Conservation (phyloP, 305 asterid species). For the Striga hermonthica region DNA sequence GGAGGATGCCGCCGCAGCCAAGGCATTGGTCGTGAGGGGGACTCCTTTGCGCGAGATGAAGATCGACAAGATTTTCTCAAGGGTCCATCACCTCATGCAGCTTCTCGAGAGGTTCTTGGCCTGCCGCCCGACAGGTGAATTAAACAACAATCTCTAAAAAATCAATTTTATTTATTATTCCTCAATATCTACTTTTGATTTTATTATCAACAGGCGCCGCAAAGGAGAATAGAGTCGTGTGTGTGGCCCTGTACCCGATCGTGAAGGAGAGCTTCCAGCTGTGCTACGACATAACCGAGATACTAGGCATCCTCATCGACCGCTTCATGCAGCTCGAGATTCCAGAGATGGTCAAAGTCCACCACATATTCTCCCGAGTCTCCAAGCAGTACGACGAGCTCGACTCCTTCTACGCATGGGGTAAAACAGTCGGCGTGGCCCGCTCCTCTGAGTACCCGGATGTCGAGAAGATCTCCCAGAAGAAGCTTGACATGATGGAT, state of each 20-base stretch:
- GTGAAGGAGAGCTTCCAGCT: constrained; percentile 80
- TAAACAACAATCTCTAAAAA: neutral
- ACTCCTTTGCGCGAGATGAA: constrained; percentile 65
- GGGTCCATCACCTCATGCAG: constrained; percentile 68
- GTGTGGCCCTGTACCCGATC: constrained; percentile 64
- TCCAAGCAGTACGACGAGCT: constrained; percentile 86
- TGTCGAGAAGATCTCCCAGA: constrained; percentile 65
- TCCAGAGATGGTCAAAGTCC: constrained; percentile 56
- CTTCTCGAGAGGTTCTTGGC: constrained; percentile 78
- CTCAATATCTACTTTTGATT: neutral
- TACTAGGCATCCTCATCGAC: constrained; percentile 61
- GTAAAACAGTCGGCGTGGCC: constrained; percentile 56
- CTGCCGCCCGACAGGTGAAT: constrained; percentile 79
- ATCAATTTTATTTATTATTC: neutral
- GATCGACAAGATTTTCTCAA: constrained; percentile 50
- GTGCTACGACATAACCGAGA: constrained; percentile 67
- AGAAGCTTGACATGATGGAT: constrained; percentile 83
- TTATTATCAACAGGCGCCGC: constrained; percentile 53
- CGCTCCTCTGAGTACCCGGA: constrained; percentile 80
- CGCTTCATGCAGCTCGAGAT: constrained; percentile 71
- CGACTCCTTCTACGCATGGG: constrained; percentile 69
- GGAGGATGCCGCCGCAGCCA: constrained; percentile 33
- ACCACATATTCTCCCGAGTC: constrained; percentile 62
- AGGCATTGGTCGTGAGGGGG: constrained; percentile 41
- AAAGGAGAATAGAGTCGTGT: constrained; percentile 58